Base-by-base conservation (phyloP, 257 asterid species). In the Forsythia viridissima region DNA sequence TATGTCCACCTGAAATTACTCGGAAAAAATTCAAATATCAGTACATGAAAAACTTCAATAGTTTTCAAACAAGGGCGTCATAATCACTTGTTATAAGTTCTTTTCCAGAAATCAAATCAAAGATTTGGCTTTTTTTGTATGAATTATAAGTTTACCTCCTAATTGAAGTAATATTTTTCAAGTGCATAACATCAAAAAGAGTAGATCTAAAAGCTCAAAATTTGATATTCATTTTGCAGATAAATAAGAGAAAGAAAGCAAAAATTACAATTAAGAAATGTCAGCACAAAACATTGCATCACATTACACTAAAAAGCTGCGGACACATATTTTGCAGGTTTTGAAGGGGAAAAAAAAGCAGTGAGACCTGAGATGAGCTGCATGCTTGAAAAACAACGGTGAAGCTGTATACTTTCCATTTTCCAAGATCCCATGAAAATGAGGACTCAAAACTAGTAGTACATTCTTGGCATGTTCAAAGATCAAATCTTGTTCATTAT, bases 1-100 rank as follows among this genome's bases (percentile, higher is more conserved):
- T 92, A 85, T 92, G 97, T 71, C 97, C 97, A 86, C 97, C 97
- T 92, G 87, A 69, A 76, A 18, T 42, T 4, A 15, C 1, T 36
- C 79, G 40, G 13, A 24, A 48, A 34, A 71, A 70, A 43, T 42
- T 67, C 38, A 63, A 30, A 12, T 8, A 80, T 74, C 21, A 16
- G 68, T 68, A 38, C 51, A 4, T 70, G 65, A 21, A 57, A 74
- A 18, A 20, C 43, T 18, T 34, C 61, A 12, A 16, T 9, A 48
- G 30, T 4, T 6, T 5, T 41, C 2, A 8, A 61, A 61, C 16
- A 61, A 20, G 15, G 18, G 36, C 36, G 4, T 7, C 15, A 61
- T 20, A 3, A 9, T n/a, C 67, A 13, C 67, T 20, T 20, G 20
- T n/a, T 5, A 1, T 18, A 59, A 59, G 36, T 59, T 59, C 37